Base-by-base conservation (phyloP, 225 moss, liverwort and hornwort genomes). In the Takakia lepidozioides region DNA sequence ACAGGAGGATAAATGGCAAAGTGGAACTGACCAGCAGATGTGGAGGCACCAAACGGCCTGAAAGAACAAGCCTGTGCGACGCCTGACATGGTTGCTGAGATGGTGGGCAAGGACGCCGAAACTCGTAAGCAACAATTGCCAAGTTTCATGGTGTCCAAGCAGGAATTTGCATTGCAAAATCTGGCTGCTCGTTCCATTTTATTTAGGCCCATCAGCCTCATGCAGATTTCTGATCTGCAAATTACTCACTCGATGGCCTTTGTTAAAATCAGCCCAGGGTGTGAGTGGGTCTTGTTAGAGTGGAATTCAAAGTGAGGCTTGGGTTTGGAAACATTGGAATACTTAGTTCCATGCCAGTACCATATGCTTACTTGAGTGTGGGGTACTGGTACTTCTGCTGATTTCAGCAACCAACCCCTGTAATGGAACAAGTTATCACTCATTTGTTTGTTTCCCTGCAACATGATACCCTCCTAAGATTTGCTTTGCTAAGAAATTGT, bases 61-160 rank as follows among this genome's bases (percentile, higher is more conserved):
- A 78, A 78, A 51, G 53, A 68, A 29, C 68, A 72, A 38, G 78
- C 78, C 27, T 78, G 68, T 72, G 72, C 78, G 65, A 78, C 72
- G 1, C 58, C 63, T 29, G 72, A 72, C 38, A 72, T 68, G 50
- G 68, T 78, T 46, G 68, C 60, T 0, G 68, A 78, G 45, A 68
- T 72, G 72, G 61, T 78, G 1, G 47, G 59, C 16, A 64, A 61
- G 60, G 78, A 72, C 30, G 10, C 5, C 54, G 78, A 68, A 10
- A 49, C 59, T 15, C 48, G 64, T 54, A 58, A 55, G 57, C 53
- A 68, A 17, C 59, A 72, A 46, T 51, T 72, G 32, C 78, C 72
- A 20, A 55, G 63, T 21, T 6, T 6, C 17, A 64, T 72, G 25
- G 47, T 78, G 24, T 25, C 47, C 4, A 72, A 72, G 49, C 72